Evolutionary conservation across 2,329 filamentous ascomycete species (phyloP), one percentile per base, ranked within the genome.

Genomic region (Bipolaris oryzae): DNA sequence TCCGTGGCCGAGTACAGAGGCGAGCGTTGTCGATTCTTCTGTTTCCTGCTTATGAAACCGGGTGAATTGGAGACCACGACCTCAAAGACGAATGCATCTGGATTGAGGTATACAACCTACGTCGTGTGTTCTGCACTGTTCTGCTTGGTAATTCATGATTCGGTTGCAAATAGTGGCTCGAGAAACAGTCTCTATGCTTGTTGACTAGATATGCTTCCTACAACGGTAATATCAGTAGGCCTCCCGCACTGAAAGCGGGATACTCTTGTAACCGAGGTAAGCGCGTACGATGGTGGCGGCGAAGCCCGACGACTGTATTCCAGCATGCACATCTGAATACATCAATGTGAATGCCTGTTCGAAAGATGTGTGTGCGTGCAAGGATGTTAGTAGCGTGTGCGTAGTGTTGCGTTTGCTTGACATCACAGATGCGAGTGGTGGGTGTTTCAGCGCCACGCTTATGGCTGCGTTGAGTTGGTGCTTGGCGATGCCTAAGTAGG

Each of bases 101-200:
- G 13, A 16, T 35, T 21, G 50, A 21, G 20, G 28, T 28, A 39
- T 6, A 31, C 18, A 25, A 34, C 28, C n/a, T 16, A 33, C 31
- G 18, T 7, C 35, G 3, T 46, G 6, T 18, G 13, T 18, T 20
- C 23, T 18, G 28, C 25, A 15, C n/a, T 10, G 31, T 43, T 50
- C 21, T 54, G 45, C 46, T 31, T 50, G 9, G 47, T 46, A 28
- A 51, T 15, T n/a, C 39, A 46, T 52, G 48, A 28, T 41, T 52
- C 20, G 18, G 34, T 37, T 47, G 49, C 35, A 21, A 7, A 2
- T 42, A 41, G 11, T 41, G 33, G 18, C n/a, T 21, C 47, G 42
- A 21, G 35, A 33, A 28, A 35, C 38, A 42, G 25, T 47, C 31
- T 11, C 34, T 31, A 44, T 25, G 41, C 33, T 23, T 45, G 23